phyloP scores from a whole-genome alignment of 2,329 filamentous ascomycete species.

The Cercospora canescens region DNA sequence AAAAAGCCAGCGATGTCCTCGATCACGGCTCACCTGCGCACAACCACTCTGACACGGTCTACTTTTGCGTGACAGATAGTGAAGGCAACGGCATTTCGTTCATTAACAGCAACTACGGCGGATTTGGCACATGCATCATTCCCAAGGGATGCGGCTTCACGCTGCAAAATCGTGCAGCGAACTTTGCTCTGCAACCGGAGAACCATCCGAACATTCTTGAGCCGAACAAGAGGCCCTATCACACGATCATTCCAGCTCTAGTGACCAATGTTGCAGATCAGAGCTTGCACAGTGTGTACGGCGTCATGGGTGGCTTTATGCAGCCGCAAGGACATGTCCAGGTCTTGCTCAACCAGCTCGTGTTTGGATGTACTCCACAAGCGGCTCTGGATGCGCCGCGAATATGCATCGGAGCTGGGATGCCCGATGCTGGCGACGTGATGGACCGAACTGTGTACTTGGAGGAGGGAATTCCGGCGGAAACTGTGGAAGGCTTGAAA shows the following conservation, averaged over 20 bases:
- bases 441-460: slow-evolving; percentile 69
- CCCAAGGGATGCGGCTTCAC: slow-evolving; percentile 87
- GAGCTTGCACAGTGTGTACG: slow-evolving; percentile 80
- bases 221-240: slow-evolving; percentile 86
- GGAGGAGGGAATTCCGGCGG: slow-evolving; percentile 76
- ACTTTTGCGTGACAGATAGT: slow-evolving; percentile 81
- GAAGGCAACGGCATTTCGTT: slow-evolving; percentile 90
- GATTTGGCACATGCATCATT: slow-evolving; percentile 85
- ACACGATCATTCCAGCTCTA: slow-evolving; percentile 94
- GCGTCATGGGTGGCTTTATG: slow-evolving; percentile 98
- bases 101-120: slow-evolving; percentile 93
- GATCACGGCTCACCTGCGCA: slow-evolving; percentile 81
- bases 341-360: slow-evolving; percentile 83
- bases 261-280: slow-evolving; percentile 75
- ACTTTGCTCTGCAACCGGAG: slow-evolving; percentile 68
- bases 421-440: slow-evolving; percentile 60
- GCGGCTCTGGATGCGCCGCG: slow-evolving; percentile 86
- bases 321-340: slow-evolving; percentile 97
- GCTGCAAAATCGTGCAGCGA: slow-evolving; percentile 87
- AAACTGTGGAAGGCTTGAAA: slow-evolving; percentile 66
- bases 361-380: slow-evolving; percentile 80
- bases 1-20: slow-evolving; percentile 53
- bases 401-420: slow-evolving; percentile 80
- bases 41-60: slow-evolving; percentile 87
- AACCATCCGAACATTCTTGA: slow-evolving; percentile 78